Base-by-base conservation (phyloP, 1,139 yeast species). In the Zhuliangozyma blackwelliae region DNA sequence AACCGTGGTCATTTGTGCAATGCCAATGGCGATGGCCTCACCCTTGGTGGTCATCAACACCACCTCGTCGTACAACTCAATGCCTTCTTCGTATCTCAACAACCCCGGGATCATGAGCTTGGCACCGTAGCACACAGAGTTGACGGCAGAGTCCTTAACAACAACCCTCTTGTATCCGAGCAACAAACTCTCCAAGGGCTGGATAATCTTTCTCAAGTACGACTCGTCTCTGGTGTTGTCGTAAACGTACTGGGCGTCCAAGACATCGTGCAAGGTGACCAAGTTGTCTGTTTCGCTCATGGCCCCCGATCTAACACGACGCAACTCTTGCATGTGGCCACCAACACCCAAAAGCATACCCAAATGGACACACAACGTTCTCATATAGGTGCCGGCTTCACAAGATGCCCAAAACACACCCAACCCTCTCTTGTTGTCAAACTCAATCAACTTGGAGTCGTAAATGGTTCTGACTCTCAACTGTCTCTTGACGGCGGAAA, bases 341-440 rank as follows among this genome's bases (percentile, higher is more conserved):
- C 98, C 98, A 53, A 89, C 97, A 54, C 97, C 97, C 51, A 92
- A 76, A 45, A 92, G 75, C 96, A 92, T 90, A 72, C 98, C 98
- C 58, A 92, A 74, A 66, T 92, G 98, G 44, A 92, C 98, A 82
- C 98, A 92, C 55, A 92, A 74, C 38, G 98, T 92, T 79, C 98
- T 86, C 96, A 92, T 92, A 71, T 92, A 92, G 47, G 98, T 92
- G 68, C 98, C 98, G 45, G 98, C 98, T 75, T 92, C 98, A 78
- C 98, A 92, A 33, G 95, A 85, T 43, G 97, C 97, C 98, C 98
- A 92, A 75, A 92, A 92, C 28, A 92, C 97, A 70, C 96, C 96
- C 49, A 92, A 77, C 54, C 94, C 94, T 68, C 97, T 84, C 69
- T 92, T 90, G 69, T 89, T 87, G 68, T 92, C 98, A 57, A 92